Evolutionary conservation across 352 stramenopile genomes (phyloP), one percentile per base, ranked within the genome.

Genomic region (Phytophthora uliginosa): DNA sequence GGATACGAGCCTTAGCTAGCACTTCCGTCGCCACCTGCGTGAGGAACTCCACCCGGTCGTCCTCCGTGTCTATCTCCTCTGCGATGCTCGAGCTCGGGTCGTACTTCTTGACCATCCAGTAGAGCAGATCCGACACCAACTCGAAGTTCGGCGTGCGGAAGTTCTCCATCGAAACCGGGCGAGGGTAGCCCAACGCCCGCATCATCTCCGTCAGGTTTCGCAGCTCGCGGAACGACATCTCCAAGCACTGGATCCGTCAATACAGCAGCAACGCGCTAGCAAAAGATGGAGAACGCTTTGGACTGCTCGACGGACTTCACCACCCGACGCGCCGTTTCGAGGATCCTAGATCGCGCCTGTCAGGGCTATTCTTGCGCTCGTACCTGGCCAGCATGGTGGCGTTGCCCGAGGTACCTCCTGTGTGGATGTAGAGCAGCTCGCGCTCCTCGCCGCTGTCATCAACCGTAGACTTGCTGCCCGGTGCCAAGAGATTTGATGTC

Each of bases 91-190:
- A 93, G 52, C 79, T 87, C 42, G 94, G 94, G 67, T 96, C 84
- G 73, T 95, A 95, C 67, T 95, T 95, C 66, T 99, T 98, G 47
- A 99, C 95, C 86, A 99, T 98, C 96, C 97, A 99, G 82, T 98
- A 99, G 26, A 99, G 82, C 69, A 98, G 76, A 76, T 98, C 95
- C 20, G 97, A 97, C 13, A 99, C 94, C 22, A 99, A 76, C 76
- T 98, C 92, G 68, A 99, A 99, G 83, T 99, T 99, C n/a, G 96
- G 96, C 65, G 82, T 91, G 47, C 95, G 91, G 68, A 99, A 99
- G 80, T 98, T 99, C 60, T 98, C 95, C 77, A 98, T 86, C 45
- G 91, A 96, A 47, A 95, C 80, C 0, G 86, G 88, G 0, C 94
- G 90, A 22, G 95, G 96, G 78, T 99, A 99, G 20, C 97, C 93